Percentiles rank a stretch among this genome's conserved stretches.
Conservation (phyloP, 148 eudicot genomes). For the Heliosperma pusillum region DNA sequence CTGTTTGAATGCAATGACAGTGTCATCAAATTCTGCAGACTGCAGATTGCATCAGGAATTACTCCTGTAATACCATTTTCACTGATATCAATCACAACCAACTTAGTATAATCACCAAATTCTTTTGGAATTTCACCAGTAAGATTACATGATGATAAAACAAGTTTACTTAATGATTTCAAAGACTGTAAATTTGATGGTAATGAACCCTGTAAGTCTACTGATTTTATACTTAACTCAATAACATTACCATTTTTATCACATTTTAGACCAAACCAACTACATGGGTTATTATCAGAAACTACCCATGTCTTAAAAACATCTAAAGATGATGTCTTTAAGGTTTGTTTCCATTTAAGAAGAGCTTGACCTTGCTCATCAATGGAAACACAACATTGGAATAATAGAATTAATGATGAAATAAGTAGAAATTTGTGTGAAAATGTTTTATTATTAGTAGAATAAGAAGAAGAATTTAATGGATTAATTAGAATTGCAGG, state of each 20-base stretch:
- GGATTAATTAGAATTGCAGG: slow-evolving; percentile 49
- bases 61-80: slow-evolving; percentile 64
- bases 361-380: slow-evolving; percentile 82
- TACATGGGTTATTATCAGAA: slow-evolving; percentile 58
- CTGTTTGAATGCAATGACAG: slow-evolving; percentile 56
- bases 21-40: slow-evolving; percentile 40
- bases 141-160: slow-evolving; percentile 65
- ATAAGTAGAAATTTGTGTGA: slow-evolving; percentile 24
- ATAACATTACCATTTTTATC: slow-evolving; percentile 37
- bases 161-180: slow-evolving; percentile 37
- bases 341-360: slow-evolving; percentile 63
- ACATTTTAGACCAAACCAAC: slow-evolving; percentile 72
- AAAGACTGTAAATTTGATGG: slow-evolving; percentile 63
- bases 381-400: slow-evolving; percentile 47
- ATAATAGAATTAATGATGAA: slow-evolving; percentile 30
- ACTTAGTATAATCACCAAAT: slow-evolving; percentile 58
- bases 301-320: slow-evolving; percentile 54
- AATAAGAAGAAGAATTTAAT: slow-evolving; percentile 23
- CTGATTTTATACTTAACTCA: slow-evolving; percentile 40
- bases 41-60: slow-evolving; percentile 71
- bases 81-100: slow-evolving; percentile 54
- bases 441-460: slow-evolving; percentile 21
- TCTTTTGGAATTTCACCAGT: slow-evolving; percentile 69
- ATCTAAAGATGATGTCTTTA: slow-evolving; percentile 41
- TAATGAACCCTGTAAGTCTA: slow-evolving; percentile 64